Evolutionary conservation across 805 yeast species (phyloP).

Genomic region (Dipodascopsis tothii): DNA sequence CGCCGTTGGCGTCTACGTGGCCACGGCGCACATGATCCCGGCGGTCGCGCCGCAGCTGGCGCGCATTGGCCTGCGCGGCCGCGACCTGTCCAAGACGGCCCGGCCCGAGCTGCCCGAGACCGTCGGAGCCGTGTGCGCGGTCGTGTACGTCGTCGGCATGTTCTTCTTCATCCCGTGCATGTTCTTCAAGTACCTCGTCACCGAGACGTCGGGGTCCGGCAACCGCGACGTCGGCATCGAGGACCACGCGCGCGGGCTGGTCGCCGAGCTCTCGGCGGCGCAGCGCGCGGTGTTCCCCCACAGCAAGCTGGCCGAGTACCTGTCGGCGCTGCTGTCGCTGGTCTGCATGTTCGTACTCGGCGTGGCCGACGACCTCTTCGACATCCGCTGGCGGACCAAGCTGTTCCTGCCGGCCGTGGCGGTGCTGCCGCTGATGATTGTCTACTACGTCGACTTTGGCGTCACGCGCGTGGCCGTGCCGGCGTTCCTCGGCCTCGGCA

Average conservation of each 20-base stretch:
- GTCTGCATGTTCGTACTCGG: constrained; percentile 82
- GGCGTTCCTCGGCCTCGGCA: constrained; percentile 42
- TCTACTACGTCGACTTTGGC: constrained; percentile 89
- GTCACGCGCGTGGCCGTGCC: constrained; percentile 85
- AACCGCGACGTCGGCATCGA: constrained; percentile 40
- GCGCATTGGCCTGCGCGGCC: constrained; percentile 74
- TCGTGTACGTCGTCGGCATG: constrained; percentile 73
- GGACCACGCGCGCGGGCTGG: too few species aligned
- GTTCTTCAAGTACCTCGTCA: constrained; percentile 66
- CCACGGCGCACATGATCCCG: constrained; percentile 60
- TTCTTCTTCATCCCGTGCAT: constrained; percentile 80
- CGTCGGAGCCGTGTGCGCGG: constrained; percentile 83
- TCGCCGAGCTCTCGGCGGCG: constrained; percentile 11
- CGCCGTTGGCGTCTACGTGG: constrained; percentile 55
- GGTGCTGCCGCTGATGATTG: constrained; percentile 80
- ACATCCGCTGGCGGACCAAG: constrained; percentile 95
- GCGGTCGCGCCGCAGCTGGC: constrained; percentile 57
- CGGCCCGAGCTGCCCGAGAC: constrained; percentile 69
- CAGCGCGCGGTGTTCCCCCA: constrained; percentile 53
- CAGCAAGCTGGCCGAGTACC: constrained; percentile 67
- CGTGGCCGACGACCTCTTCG: constrained; percentile 88
- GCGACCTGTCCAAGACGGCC: constrained; percentile 71
- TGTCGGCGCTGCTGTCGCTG: constrained; percentile 75
- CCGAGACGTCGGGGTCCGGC: constrained; percentile 53
- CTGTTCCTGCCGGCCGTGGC: constrained; percentile 93